Percentiles rank a stretch among this genome's conserved stretches.
phyloP scores from a whole-genome alignment of 2,329 filamentous ascomycete species.

The Furcasterigmium sp. region DNA sequence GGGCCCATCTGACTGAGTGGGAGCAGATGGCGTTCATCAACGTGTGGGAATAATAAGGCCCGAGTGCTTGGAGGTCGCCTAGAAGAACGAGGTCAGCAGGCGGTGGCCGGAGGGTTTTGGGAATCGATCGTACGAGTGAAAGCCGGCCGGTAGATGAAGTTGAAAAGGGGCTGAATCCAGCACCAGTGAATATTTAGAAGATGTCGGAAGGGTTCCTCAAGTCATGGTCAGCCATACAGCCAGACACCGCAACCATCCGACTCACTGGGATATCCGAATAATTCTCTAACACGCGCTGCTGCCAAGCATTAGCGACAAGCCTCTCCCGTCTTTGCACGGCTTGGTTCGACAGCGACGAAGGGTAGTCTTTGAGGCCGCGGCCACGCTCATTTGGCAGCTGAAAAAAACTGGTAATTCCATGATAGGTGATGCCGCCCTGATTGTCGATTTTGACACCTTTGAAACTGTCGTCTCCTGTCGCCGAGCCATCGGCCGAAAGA shows the following conservation, averaged over 20 bases:
- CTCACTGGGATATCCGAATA: constrained; percentile 50
- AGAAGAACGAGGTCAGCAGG: constrained; percentile 2
- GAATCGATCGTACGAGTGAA: constrained; percentile 47
- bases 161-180: constrained; percentile 59
- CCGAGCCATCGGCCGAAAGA: constrained; percentile 24
- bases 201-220: constrained; percentile 54
- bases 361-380: constrained; percentile 22
- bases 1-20: constrained; percentile 56
- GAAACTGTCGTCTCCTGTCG: constrained; percentile 26
- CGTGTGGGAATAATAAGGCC: constrained; percentile 44
- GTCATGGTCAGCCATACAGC: background rate
- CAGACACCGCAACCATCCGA: background rate
- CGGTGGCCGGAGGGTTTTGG: background rate
- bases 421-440: constrained; percentile 52
- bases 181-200: constrained; percentile 58
- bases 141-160: constrained; percentile 55
- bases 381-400: constrained; percentile 43
- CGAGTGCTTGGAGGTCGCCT: constrained; percentile 47
- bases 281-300: constrained; percentile 53
- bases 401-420: constrained; percentile 55
- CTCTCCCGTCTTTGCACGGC: constrained; percentile 41
- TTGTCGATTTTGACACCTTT: constrained; percentile 51
- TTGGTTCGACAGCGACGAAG: constrained; percentile 26
- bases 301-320: constrained; percentile 53
- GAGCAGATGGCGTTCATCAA: constrained; percentile 43